Base-by-base conservation (phyloP, 495 filamentous ascomycete genomes). In the Cercophora sp. region DNA sequence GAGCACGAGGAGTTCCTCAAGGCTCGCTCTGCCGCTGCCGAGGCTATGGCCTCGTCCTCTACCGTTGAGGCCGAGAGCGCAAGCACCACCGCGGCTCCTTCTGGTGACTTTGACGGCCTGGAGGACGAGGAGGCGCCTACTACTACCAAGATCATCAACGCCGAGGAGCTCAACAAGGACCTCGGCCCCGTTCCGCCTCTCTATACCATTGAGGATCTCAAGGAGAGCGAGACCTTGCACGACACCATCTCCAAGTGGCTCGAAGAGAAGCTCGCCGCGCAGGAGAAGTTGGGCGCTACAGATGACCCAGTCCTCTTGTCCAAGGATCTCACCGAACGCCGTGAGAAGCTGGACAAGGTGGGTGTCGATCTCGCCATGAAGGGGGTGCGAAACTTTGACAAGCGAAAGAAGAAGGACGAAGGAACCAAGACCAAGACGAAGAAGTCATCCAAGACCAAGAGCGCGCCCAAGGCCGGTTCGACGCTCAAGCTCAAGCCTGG, bases 301-400 rank as follows among this genome's bases (percentile, higher is more conserved):
- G 85, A 87, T 26, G 84, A 93, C 51, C 86, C 89, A 0, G 82
- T 82, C 5, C 68, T 95, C 2, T 71, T 81, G 18, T 67, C 82
- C 42, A 81, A 82, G 59, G 90, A 92, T 15, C 66, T 96, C 19
- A 42, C 67, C 55, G 64, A 79, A 10, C 80, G 80, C 61, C 71
- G 80, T 6, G 77, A 82, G 59, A 74, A 81, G 67, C 69, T 91
- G 20, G 79, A 83, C 61, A 77, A 81, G 44, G 78, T 79, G 4
- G 81, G 87, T 36, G 75, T 87, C 61, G 83, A 87, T 45, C 75
- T 91, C 37, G 73, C 87, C 39, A 78, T 85, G 76, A 85, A 82
- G 77, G 84, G 83, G 60, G 83, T 91, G 58, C 79, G 75, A 41
- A 75, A 81, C 50, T 77, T 77, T 54, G 73, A 79, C 54, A 63